Evolutionary conservation across 108 stramenopile species (phyloP).

Genomic region (Fistulifera solaris): DNA sequence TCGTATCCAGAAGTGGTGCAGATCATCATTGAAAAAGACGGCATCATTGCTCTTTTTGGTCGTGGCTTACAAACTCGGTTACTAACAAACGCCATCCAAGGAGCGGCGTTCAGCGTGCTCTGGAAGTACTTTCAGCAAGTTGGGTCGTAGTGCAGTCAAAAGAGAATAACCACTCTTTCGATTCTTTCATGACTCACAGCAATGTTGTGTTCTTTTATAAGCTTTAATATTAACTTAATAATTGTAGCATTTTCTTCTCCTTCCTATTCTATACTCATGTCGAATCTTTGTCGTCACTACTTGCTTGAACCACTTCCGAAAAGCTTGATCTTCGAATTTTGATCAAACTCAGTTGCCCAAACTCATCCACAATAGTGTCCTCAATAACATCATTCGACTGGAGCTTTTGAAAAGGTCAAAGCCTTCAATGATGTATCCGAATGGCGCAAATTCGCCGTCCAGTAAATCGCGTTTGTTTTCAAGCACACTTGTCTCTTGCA

Average conservation of each 20-base stretch:
- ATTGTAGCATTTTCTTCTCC: no score
- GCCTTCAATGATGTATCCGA: conserved; percentile 73
- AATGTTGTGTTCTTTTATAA: no score
- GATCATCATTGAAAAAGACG: conserved; percentile 66
- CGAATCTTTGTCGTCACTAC: no score
- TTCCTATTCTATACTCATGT: no score
- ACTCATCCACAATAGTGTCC: conserved; percentile 64
- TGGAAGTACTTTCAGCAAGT: conserved; percentile 72
- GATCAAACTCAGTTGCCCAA: conserved; percentile 61
- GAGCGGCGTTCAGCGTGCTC: conserved; percentile 70
- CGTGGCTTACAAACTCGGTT: conserved; percentile 74
- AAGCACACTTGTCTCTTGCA: conserved; percentile 35
- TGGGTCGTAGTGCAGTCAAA: not conserved
- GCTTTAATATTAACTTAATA: no score
- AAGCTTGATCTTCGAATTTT: conserved; percentile 54
- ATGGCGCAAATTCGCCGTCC: conserved; percentile 75
- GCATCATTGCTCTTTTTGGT: conserved; percentile 57
- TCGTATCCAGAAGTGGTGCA: conserved; percentile 55
- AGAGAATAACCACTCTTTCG: no score
- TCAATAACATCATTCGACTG: conserved; percentile 67
- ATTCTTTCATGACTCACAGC: no score
- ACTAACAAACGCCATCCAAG: conserved; percentile 79
- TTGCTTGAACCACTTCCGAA: conserved; percentile 23
- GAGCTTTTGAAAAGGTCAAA: conserved; percentile 51
- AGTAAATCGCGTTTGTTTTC: conserved; percentile 35